Conservation (phyloP, 768 basidiomycete genomes). For the Pulveroboletus sp. region DNA sequence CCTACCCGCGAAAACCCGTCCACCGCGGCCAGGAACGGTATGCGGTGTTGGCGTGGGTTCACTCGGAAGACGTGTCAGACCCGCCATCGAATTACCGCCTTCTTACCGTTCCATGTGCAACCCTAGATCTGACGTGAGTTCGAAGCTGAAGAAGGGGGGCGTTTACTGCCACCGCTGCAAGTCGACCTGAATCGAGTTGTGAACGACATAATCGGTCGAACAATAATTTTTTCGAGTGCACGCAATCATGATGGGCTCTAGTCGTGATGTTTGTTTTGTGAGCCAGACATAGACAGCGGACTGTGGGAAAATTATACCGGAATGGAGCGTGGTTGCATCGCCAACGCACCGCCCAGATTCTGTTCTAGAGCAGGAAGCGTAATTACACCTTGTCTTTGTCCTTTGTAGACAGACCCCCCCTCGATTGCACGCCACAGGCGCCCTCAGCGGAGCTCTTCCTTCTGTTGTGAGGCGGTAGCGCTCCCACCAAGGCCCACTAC, state of each 20-base stretch:
- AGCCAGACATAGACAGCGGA: background rate
- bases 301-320: conserved; percentile 22
- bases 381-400: conserved; percentile 3
- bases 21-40: background rate
- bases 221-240: too few relatives aligned
- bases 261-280: background rate
- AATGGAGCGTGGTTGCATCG: conserved; percentile 21
- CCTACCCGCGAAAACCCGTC: background rate
- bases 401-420: too few relatives aligned
- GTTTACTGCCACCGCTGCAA: background rate
- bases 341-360: conserved; percentile 13
- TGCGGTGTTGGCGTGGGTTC: background rate
- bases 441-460: background rate
- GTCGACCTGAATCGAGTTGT: background rate
- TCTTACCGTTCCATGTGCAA: background rate
- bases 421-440: background rate
- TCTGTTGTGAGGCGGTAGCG: conserved; percentile 1
- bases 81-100: background rate
- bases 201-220: too few relatives aligned
- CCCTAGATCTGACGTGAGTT: background rate
- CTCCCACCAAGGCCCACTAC: background rate
- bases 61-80: background rate
- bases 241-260: too few relatives aligned
- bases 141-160: background rate
- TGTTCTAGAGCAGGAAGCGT: conserved; percentile 2